A percentile compares a stretch with the other conserved stretches of the same genome.
These are phyloP conservation scores for Bertia moriformis DNA, from an alignment of 2,329 filamentous ascomycete species.

Conservation along the genomic window DNA sequence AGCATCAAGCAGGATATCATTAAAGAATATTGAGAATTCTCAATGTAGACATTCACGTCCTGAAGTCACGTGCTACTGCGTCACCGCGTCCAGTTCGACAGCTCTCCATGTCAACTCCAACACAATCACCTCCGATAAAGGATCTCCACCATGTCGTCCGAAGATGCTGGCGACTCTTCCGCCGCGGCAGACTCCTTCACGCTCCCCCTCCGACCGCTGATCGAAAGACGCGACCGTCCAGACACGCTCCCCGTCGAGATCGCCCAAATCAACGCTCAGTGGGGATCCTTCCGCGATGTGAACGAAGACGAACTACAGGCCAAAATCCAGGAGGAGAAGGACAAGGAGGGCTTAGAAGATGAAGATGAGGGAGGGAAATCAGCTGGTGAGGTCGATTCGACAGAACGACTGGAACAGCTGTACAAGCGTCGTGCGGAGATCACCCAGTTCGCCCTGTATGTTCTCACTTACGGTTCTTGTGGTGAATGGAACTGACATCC, in stretches of 20 bases:
- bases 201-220: background rate
- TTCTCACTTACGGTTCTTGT: constrained; percentile 3
- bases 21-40: too few relatives aligned
- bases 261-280: background rate
- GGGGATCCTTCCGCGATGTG: background rate
- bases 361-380: constrained; percentile 6
- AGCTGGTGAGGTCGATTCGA: constrained; percentile 15
- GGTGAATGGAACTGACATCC: background rate
- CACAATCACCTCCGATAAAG: too few relatives aligned
- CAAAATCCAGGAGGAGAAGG: background rate
- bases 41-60: too few relatives aligned
- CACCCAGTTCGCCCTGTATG: constrained; percentile 23
- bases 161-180: too few relatives aligned
- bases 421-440: constrained; percentile 27
- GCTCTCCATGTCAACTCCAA: background rate
- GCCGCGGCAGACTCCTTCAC: background rate
- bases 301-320: background rate
- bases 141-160: too few relatives aligned
- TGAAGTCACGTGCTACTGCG: background rate
- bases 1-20: too few relatives aligned
- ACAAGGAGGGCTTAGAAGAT: background rate
- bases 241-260: constrained; percentile 1
- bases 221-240: background rate
- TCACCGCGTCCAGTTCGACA: too few relatives aligned
- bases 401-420: constrained; percentile 21